Evolutionary conservation across 1,139 yeast genomes (phyloP), one percentile per base, ranked within the genome.

Genomic region (Pichia sp.): DNA sequence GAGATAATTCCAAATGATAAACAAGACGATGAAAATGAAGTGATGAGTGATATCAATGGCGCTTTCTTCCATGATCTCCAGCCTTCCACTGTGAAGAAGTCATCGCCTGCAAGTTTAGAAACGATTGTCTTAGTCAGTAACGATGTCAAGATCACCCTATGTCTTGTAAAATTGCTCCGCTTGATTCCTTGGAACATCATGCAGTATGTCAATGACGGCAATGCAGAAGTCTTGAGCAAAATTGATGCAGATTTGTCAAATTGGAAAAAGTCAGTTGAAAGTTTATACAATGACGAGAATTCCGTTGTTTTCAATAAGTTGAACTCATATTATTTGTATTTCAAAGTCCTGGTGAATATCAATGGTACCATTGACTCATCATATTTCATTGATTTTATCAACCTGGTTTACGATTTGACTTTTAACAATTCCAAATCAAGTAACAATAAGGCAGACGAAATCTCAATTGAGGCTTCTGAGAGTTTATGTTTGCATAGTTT

Each of bases 131-230:
- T 67, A 23, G 57, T 67, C n/a, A 63, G 64, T 50, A 59, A 61
- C 41, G 70, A 68, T 54, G 58, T 69, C 29, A 61, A 58, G 13
- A 63, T 64, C 10, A 66, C 71, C 3, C 48, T 66, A 16, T 61
- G 64, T 26, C 57, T 67, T 8, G 55, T 61, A 11, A 54, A 62
- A 16, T 57, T 69, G 47, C 55, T 68, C 16, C 56, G 62, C 11
- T n/a, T 67, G n/a, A 59, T 68, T 23, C 72, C 72, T 4, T 54
- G 52, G 47, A 61, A 67, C 53, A 63, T 68, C n/a, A 57, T 61
- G 58, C 48, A 58, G 26, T 57, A 64, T 26, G 56, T 64, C 16
- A 45, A 50, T 34, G 54, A 58, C 26, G 54, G 58, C 31, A 49
- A 54, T 45, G 13, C 44, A 2, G 54, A 57, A 5, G 58, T 54